phyloP scores from a whole-genome alignment of 495 filamentous ascomycete genomes.

The Penicillium pancosmium region DNA sequence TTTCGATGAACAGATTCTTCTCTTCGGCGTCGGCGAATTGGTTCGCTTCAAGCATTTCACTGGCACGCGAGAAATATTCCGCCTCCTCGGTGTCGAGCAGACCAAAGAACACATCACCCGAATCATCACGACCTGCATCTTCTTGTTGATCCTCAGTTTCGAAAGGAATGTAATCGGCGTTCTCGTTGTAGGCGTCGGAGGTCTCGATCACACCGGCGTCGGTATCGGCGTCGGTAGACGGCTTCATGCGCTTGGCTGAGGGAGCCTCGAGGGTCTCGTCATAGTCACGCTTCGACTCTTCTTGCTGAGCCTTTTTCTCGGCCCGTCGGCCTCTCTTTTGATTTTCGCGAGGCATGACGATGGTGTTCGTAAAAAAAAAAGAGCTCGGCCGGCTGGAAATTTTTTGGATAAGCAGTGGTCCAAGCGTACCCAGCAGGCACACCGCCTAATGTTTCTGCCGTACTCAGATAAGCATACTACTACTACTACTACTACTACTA shows the following conservation, averaged over 20 bases:
- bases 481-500: too few species aligned
- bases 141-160: slow-evolving; percentile 22
- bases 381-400: slow-evolving; percentile 21
- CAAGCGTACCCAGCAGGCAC: slow-evolving; percentile 29
- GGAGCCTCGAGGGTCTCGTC: slow-evolving; percentile 46
- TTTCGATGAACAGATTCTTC: slow-evolving; percentile 75
- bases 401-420: slow-evolving; percentile 50
- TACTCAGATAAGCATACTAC: too few species aligned
- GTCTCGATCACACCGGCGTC: slow-evolving; percentile 21
- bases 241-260: slow-evolving; percentile 42
- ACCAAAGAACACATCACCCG: slow-evolving; percentile 75
- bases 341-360: slow-evolving; percentile 57
- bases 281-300: slow-evolving; percentile 45
- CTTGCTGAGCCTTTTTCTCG: slow-evolving; percentile 51
- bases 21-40: slow-evolving; percentile 80
- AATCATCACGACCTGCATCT: slow-evolving; percentile 9
- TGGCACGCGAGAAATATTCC: slow-evolving; percentile 89
- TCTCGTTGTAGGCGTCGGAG: slow-evolving; percentile 22
- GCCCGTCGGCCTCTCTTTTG: slow-evolving; percentile 70
- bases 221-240: slow-evolving; percentile 25
- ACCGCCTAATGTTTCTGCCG: too few species aligned
- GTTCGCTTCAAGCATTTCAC: slow-evolving; percentile 85
- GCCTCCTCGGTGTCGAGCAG: slow-evolving; percentile 87
- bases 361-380: slow-evolving; percentile 15
- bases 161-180: slow-evolving; percentile 43